Conservation (phyloP, 768 basidiomycete species). For the Psilocybe tampanensis region DNA sequence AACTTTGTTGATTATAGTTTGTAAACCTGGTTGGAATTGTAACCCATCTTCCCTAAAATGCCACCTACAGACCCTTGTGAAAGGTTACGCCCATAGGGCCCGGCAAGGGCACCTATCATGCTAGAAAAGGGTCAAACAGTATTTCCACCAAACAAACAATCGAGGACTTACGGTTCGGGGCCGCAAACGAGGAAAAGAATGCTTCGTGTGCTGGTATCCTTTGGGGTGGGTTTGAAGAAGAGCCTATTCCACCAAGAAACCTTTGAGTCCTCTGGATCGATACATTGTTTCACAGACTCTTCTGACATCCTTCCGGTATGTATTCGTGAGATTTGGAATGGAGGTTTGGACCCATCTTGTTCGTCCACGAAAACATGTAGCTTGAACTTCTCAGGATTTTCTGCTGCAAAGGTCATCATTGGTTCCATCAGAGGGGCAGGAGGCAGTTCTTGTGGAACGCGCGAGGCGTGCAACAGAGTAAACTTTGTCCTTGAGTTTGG, state of each 20-base stretch:
- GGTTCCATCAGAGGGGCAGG: constrained; percentile 62
- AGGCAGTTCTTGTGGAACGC: constrained; percentile 63
- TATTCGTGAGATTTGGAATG: constrained; percentile 26
- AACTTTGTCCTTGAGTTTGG: constrained; percentile 50
- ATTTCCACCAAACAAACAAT: constrained; percentile 1
- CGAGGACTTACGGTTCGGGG: constrained; percentile 68
- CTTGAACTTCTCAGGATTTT: constrained; percentile 57
- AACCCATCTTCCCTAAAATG: constrained; percentile 64
- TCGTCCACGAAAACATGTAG: constrained; percentile 68
- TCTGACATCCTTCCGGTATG: constrained; percentile 59
- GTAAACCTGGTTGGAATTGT: constrained; percentile 63
- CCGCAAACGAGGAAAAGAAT: constrained; percentile 80
- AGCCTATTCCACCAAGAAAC: constrained; percentile 39
- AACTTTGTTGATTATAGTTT: constrained; percentile 48
- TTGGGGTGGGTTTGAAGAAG: constrained; percentile 22
- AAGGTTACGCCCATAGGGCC: constrained; percentile 74
- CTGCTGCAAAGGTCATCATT: constrained; percentile 46
- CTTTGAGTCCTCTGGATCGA: constrained; percentile 29
- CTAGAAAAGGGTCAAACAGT: constrained; percentile 37
- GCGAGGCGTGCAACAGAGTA: constrained; percentile 75
- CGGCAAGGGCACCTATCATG: constrained; percentile 76
- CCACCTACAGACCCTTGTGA: constrained; percentile 78
- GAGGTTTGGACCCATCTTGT: constrained; percentile 26
- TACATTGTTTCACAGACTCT: constrained; percentile 43
- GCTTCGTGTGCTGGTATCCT: constrained; percentile 30